These are phyloP conservation scores for Pythium brassicae DNA, from an alignment of 352 stramenopile species.

Conservation along the genomic window DNA sequence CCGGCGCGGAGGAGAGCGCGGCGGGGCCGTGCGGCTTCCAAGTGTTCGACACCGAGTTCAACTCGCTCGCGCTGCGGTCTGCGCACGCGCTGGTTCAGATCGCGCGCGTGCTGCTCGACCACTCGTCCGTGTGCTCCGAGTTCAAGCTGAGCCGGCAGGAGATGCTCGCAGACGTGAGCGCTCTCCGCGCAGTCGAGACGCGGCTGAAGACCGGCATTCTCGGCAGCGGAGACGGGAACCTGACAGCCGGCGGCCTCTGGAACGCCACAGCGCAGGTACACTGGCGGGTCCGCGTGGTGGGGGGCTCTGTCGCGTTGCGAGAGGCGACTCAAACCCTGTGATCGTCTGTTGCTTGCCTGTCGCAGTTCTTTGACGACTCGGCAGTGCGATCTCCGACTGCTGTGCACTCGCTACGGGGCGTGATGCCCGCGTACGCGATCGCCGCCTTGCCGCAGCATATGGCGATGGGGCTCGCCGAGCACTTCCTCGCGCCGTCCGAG, in stretches of 20 bases:
- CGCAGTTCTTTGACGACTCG: constrained; percentile 50
- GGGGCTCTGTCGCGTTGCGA: neutral
- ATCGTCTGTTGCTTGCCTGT: neutral
- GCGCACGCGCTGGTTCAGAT: constrained; percentile 61
- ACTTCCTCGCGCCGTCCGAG: constrained; percentile 60
- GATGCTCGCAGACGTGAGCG: constrained; percentile 35
- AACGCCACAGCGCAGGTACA: constrained; percentile 44
- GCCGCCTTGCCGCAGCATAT: constrained; percentile 37
- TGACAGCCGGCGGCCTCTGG: constrained; percentile 41
- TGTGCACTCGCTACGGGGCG: constrained; percentile 44
- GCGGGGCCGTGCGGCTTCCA: constrained; percentile 19
- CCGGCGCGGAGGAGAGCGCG: neutral
- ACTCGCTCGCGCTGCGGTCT: constrained; percentile 66
- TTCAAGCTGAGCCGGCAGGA: constrained; percentile 41
- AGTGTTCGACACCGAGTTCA: constrained; percentile 82
- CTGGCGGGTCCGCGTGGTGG: neutral
- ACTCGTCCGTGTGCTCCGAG: constrained; percentile 50
- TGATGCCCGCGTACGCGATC: constrained; percentile 51
- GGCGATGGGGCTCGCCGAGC: constrained; percentile 56
- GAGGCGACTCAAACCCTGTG: neutral
- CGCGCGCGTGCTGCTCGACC: constrained; percentile 48
- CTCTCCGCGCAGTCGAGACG: constrained; percentile 20
- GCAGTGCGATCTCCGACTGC: constrained; percentile 18
- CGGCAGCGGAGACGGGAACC: constrained; percentile 21
- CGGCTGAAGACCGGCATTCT: constrained; percentile 37